Evolutionary conservation across 2,329 filamentous ascomycete species (phyloP).

Genomic region (Fusarium pseudonygamai): DNA sequence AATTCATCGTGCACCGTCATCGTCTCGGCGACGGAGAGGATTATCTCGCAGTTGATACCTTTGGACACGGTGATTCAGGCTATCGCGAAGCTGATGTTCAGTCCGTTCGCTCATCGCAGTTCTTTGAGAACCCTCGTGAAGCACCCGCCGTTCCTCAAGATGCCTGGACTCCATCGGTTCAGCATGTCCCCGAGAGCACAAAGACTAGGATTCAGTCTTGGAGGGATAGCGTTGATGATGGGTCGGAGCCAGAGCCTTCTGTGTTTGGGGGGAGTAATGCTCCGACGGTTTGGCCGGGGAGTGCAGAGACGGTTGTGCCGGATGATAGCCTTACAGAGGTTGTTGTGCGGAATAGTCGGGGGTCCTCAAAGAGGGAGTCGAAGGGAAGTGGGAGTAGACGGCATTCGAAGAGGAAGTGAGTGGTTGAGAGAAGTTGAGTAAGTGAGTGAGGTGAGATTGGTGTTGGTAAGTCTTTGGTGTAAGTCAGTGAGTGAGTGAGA

Average conservation of each 20-base stretch:
- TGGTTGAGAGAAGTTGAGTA: too few species aligned
- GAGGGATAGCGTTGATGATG: neutral
- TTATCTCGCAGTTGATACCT: neutral
- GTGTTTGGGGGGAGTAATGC: conserved; percentile 5
- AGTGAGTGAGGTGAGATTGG: too few species aligned
- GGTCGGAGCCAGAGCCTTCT: neutral
- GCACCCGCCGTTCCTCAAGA: neutral
- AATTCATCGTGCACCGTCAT: conserved; percentile 22
- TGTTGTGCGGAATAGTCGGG: neutral
- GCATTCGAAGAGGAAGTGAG: neutral
- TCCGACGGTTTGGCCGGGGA: conserved; percentile 11
- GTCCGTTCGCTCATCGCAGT: neutral
- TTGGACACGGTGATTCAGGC: neutral
- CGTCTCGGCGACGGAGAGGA: neutral
- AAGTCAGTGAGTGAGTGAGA: neutral
- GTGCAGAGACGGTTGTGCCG: neutral
- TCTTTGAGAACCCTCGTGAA: neutral
- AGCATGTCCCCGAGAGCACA: neutral
- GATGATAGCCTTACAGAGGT: conserved; percentile 7
- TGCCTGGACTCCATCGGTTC: neutral
- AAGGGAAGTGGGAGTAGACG: neutral
- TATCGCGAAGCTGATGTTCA: neutral
- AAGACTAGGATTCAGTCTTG: conserved; percentile 1
- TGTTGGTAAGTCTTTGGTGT: neutral
- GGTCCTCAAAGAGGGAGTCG: neutral